Conservation (phyloP, 1,284 basidiomycete species). For the Naganishia cerealis region DNA sequence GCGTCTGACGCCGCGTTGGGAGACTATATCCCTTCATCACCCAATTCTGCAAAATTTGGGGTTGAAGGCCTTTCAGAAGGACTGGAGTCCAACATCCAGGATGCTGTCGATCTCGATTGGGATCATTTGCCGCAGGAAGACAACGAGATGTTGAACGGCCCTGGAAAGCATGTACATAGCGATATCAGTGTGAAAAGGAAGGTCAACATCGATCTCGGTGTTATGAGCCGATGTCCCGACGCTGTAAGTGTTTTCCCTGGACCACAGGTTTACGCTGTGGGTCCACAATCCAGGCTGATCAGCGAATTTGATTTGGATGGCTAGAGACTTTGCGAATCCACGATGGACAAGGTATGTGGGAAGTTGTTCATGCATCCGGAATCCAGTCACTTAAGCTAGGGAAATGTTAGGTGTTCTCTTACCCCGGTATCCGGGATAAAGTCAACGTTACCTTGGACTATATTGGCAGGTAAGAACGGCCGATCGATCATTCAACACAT, state of each 20-base stretch:
- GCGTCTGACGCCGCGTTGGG: background rate
- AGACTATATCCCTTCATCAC: constrained; percentile 7
- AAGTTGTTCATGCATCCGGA: too few species aligned
- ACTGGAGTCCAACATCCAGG: constrained; percentile 22
- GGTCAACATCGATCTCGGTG: constrained; percentile 51
- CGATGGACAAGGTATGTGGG: constrained; percentile 61
- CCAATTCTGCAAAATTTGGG: constrained; percentile 26
- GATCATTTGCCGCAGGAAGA: constrained; percentile 15
- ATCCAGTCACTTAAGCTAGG: background rate
- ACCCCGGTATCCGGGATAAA: constrained; percentile 61
- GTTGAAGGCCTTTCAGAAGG: background rate
- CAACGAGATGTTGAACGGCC: constrained; percentile 6
- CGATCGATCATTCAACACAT: background rate
- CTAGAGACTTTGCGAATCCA: constrained; percentile 63
- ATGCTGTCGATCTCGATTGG: constrained; percentile 13
- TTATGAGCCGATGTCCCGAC: constrained; percentile 54
- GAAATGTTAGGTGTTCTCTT: constrained; percentile 60
- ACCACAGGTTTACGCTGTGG: background rate
- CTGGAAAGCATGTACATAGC: background rate
- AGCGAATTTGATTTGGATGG: background rate
- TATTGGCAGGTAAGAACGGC: constrained; percentile 64
- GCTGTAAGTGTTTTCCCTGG: constrained; percentile 43
- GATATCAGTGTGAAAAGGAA: constrained; percentile 16
- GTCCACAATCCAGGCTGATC: background rate
- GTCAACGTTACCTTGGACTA: constrained; percentile 70